Base-by-base conservation (phyloP, 2,329 filamentous ascomycete species). In the Ophioceras dolichostomum region DNA sequence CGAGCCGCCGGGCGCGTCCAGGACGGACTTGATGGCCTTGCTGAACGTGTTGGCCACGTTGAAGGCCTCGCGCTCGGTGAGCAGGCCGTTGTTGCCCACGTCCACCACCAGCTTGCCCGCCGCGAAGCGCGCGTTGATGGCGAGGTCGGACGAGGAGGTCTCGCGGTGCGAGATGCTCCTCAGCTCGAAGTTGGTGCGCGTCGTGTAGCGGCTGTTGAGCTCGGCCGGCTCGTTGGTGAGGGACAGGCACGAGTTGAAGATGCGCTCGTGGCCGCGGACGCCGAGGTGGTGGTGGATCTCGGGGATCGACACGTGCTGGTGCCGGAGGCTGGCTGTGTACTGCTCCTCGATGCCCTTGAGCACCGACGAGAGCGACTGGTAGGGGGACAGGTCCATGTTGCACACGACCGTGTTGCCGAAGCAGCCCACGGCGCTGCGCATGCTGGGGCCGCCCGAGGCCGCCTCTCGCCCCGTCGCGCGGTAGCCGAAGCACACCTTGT, bases 401-500 rank as follows among this genome's bases (percentile, higher is more conserved):
- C 61, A 64, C 0, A 62, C 51, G 0, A 61, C 42, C 0, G 55
- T 49, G 10, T 58, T 59, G 4, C 62, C 60, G 37, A 70, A 70
- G 26, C 63, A 64, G 5, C 68, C 68, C 0, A 71, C 59, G 0
- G 63, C 57, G 7, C 58, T 45, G 9, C 54, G 45, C 32, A 69
- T 55, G 0, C 28, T 41, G 22, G 36, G 36, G 2, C 60, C 64
- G 0, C 56, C 46, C 4, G 61, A 52, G 0, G 64, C 55, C 3
- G 64, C 56, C 13, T 67, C 61, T 4, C 68, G 57, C 0, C 65
- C 67, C 0, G 56, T 50, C 3, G 64, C 59, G 24, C 64, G 61
- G 39, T 61, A 69, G 1, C 74, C 75, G 43, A 79, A 78, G 27
- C 67, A 63, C 7, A 76, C 64, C 10, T 64, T 61, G 17, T 67